Evolutionary conservation across 2,329 filamentous ascomycete genomes (phyloP).

Genomic region (Apiospora aurea): DNA sequence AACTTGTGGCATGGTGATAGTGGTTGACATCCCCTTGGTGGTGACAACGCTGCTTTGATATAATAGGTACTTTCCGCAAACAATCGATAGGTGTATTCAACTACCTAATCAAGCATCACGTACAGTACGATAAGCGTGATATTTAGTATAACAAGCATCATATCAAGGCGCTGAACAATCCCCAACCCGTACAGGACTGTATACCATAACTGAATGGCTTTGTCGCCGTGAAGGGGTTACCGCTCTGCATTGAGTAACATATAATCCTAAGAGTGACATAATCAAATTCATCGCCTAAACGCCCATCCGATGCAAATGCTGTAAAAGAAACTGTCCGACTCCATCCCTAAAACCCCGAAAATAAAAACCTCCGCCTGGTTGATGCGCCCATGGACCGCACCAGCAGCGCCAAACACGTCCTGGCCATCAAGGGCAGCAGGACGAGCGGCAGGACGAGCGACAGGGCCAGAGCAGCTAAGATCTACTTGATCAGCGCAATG

Average conservation of each 20-base stretch:
- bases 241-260: neutral
- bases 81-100: no score
- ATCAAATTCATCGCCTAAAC: neutral
- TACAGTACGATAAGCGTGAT: no score
- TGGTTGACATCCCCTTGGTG: neutral
- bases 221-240: no score
- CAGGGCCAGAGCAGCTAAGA: neutral
- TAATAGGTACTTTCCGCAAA: no score
- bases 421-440: neutral
- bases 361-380: neutral
- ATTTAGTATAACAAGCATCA: no score
- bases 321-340: neutral
- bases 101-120: no score
- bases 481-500: slow-evolving; percentile 77
- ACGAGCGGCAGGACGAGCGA: neutral
- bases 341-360: neutral
- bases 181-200: no score
- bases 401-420: neutral
- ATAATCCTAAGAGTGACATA: neutral
- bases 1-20: neutral
- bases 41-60: no score
- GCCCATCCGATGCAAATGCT: slow-evolving; percentile 12
- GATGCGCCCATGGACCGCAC: neutral
- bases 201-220: no score
- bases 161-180: no score